Conservation (phyloP, 2,329 filamentous ascomycete species). For the Trichoderma breve region DNA sequence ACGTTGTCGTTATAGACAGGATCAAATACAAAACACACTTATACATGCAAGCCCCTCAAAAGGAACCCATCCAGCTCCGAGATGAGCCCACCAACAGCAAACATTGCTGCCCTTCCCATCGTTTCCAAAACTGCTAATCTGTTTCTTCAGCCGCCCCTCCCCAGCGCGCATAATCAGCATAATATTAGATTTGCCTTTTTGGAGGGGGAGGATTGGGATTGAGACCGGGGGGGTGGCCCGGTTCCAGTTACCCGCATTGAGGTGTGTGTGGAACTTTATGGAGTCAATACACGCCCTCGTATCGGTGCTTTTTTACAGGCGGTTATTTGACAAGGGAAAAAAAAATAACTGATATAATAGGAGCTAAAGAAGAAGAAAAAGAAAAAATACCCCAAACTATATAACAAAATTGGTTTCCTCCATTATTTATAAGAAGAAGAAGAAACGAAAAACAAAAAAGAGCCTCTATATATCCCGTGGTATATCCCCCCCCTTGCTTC, state of each 20-base stretch:
- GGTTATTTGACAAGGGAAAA: neutral
- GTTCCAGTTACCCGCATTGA: neutral
- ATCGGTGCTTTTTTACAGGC: neutral
- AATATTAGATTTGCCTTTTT: slow-evolving; percentile 10
- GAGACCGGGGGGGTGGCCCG: neutral
- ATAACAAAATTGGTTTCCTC: neutral
- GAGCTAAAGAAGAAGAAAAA: neutral
- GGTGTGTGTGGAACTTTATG: slow-evolving; percentile 1
- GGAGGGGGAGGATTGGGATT: neutral
- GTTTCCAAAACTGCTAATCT: neutral
- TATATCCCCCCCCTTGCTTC: slow-evolving; percentile 14
- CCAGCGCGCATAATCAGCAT: slow-evolving; percentile 6
- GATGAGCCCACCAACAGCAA: neutral
- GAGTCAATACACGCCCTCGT: neutral
- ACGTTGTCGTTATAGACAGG: neutral
- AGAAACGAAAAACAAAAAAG: neutral
- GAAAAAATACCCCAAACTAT: neutral
- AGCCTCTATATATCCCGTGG: slow-evolving; percentile 13
- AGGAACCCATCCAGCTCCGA: neutral
- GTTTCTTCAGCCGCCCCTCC: neutral
- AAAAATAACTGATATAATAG: neutral
- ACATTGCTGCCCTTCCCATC: neutral
- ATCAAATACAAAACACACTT: neutral
- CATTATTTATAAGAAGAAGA: neutral
- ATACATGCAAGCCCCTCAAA: neutral